Base-by-base conservation (phyloP, 2,329 filamentous ascomycete species). In the Cladosporium halotolerans region DNA sequence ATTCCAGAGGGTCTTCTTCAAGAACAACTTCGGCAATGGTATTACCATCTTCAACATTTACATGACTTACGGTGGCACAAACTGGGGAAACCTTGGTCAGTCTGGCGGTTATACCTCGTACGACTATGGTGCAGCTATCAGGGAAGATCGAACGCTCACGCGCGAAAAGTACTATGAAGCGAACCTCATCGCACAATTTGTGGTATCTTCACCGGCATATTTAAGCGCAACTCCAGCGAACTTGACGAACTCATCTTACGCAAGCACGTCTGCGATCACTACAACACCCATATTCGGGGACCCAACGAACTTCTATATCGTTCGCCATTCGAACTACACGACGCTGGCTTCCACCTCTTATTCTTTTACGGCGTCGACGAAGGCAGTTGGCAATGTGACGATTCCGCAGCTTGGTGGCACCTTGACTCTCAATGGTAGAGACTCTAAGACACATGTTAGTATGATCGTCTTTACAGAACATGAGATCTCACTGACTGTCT, bases 131-230 rank as follows among this genome's bases (percentile, higher is more conserved):
- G 75, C 82, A 3, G 73, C 76, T 4, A 88, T 92, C 52, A 76
- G 78, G 1, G 88, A 93, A 63, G 82, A 86, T 40, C 78, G 88
- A 19, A 78, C 78, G 1, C 73, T 92, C 3, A 71, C 76, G 23
- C 79, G 86, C 1, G 86, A 90, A 64, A 92, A 92, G 66, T 92
- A 90, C 66, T 84, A 82, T 39, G 87, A 93, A 66, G 74, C 88
- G 18, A 93, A 92, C 63, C 78, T 92, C 1, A 73, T 88, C 57
- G 86, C 81, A 14, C 86, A 88, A 59, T 92, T 92, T 67, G 68
- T 88, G 51, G 84, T 84, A 60, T 84, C 83, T 0, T 88, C 86
- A 0, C 84, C 86, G 0, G 81, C 79, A 0, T 91, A 88, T 60
- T 71, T 89, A 13, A 79, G 79, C 2, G 79, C 83, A 0, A 74